Evolutionary conservation across 305 asterid species (phyloP), one percentile per base, ranked within the genome.

Genomic region (Fraxinus ornus): DNA sequence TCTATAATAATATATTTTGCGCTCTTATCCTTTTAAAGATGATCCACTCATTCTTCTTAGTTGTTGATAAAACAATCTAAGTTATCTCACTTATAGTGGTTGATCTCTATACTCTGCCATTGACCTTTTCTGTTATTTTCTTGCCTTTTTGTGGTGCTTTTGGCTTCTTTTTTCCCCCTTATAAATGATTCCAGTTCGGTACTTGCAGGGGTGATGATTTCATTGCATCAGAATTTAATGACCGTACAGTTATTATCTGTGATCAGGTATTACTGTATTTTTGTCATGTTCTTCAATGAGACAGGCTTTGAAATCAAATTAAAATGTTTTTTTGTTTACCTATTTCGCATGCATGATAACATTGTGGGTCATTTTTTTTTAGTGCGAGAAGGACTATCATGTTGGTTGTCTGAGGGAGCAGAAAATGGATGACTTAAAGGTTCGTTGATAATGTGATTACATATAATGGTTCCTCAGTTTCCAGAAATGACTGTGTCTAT

Each of bases 311-410:
- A 77, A 74, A 71, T 68, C 70, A 13, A 32, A 71, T 77, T 64
- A 35, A 41, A 62, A 72, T 80, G 81, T n/a, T 1, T 12, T 68
- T 12, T 68, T 41, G 55, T 7, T 82, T 77, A 60, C 22, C 28
- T 75, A 78, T 82, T 74, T 80, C 77, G 64, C 74, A 62, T 64
- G 78, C 85, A 64, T 73, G 76, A 66, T 82, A 41, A 30, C 19
- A 2, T 5, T 79, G 24, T 60, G 6, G 81, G 55, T 80, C 24
- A 7, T n/a, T 44, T 83, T 86, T 80, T 83, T 87, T 85, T 83
- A 94, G 98, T 97, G 98, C 84, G 98, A 97, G 86, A 93, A 88
- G 82, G 98, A 97, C 85, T 93, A 92, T 81, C 99, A 97, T 78
- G 91, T 94, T 77, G 93, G 96, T 76, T 97, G 98, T 85, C 86